A percentile compares a stretch with the other conserved stretches of the same genome.
These are phyloP conservation scores for Tylopilus balloui DNA, from an alignment of 768 basidiomycete species.

Conservation along the genomic window DNA sequence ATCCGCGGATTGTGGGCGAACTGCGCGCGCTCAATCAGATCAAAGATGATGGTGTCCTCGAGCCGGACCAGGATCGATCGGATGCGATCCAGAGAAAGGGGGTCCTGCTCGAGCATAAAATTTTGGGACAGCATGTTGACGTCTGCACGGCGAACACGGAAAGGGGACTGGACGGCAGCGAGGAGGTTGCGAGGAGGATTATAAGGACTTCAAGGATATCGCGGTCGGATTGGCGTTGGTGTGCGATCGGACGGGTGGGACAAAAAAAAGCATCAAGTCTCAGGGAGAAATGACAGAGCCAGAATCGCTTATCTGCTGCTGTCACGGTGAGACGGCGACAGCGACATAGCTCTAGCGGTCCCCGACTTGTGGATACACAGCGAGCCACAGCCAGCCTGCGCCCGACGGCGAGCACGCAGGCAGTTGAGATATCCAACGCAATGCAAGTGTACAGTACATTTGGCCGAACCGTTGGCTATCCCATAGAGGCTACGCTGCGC, in stretches of 20 bases:
- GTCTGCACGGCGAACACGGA: not conserved
- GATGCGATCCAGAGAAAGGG: constrained; percentile 85
- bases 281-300: too few species aligned
- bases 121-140: constrained; percentile 54
- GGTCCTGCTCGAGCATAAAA: constrained; percentile 65
- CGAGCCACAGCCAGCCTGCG: too few species aligned
- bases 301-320: too few species aligned
- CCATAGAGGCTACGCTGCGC: too few species aligned
- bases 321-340: too few species aligned
- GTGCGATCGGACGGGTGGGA: not conserved
- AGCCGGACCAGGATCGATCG: constrained; percentile 81
- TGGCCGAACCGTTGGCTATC: too few species aligned
- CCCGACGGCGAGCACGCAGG: too few species aligned
- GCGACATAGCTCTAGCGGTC: too few species aligned
- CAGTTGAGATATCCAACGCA: too few species aligned
- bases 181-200: not conserved
- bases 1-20: constrained; percentile 92
- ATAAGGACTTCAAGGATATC: constrained; percentile 8
- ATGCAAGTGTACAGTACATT: too few species aligned
- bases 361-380: too few species aligned
- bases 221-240: not conserved
- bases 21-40: constrained; percentile 93
- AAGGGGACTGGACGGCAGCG: not conserved
- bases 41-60: constrained; percentile 99
- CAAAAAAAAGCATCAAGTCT: too few species aligned